Conservation (phyloP, 2,329 filamentous ascomycete species). For the Madurella mycetomatis region DNA sequence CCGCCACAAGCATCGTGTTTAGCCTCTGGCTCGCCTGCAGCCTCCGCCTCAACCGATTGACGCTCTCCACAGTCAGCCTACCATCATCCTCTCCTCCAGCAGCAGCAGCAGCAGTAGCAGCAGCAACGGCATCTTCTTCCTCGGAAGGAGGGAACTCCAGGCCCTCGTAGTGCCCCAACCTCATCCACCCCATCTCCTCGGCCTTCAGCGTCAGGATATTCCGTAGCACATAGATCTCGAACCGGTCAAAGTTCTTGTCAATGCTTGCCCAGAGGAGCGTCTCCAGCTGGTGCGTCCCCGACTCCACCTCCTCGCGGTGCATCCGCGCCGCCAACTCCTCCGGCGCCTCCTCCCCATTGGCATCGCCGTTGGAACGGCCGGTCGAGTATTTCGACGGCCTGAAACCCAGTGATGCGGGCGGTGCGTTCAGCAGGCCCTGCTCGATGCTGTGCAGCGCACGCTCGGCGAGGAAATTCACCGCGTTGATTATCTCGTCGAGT, state of each 20-base stretch:
- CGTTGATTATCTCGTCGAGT: slow-evolving; percentile 97
- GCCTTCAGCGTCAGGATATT: slow-evolving; percentile 71
- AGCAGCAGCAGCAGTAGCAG: too few relatives aligned
- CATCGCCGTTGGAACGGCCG: slow-evolving; percentile 8
- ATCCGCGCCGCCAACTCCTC: not conserved
- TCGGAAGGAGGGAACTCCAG: slow-evolving; percentile 42
- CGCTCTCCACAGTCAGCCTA: slow-evolving; percentile 58
- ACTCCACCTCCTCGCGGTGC: slow-evolving; percentile 70
- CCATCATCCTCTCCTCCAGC: slow-evolving; percentile 21
- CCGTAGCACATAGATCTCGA: slow-evolving; percentile 84
- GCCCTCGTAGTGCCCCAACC: slow-evolving; percentile 79
- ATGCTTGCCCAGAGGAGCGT: slow-evolving; percentile 76
- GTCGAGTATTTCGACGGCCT: slow-evolving; percentile 43
- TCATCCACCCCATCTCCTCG: slow-evolving; percentile 72
- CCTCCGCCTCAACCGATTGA: slow-evolving; percentile 68
- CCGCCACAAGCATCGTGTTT: slow-evolving; percentile 63
- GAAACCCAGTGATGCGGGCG: slow-evolving; percentile 79
- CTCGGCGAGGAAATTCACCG: slow-evolving; percentile 88
- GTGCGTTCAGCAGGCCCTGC: slow-evolving; percentile 68
- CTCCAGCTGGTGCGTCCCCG: slow-evolving; percentile 80
- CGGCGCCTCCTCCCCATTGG: not conserved
- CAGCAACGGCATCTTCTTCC: too few relatives aligned
- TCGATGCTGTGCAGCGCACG: slow-evolving; percentile 86
- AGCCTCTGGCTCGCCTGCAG: slow-evolving; percentile 75
- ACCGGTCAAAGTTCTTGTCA: slow-evolving; percentile 79